Evolutionary conservation across 1,284 basidiomycete species (phyloP), one percentile per base, ranked within the genome.

Genomic region (Inonotus hispidus): DNA sequence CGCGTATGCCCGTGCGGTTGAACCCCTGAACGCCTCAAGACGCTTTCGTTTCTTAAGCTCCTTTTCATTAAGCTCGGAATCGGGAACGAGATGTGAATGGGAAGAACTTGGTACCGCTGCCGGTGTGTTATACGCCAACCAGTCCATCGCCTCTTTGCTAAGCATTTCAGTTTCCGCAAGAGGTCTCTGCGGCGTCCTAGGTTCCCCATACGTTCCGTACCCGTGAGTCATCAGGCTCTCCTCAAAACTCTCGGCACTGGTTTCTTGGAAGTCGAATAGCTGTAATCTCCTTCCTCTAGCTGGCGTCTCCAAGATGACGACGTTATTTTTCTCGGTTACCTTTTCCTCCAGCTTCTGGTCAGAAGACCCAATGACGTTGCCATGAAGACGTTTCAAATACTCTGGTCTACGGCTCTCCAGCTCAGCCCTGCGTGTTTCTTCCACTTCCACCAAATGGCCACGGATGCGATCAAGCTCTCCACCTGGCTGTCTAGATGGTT

Each of bases 191-290:
- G 72, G 70, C 1, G 70, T 71, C 56, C 70, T 65, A 10, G 71
- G 68, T 50, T 72, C 72, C 32, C 61, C 67, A 63, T 70, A 68
- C 32, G 66, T 80, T 1, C 84, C 87, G 69, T 90, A 90, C 11
- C 88, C 87, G 25, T 87, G 85, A 27, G 86, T 87, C 80, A 90
- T 87, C 43, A 90, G 71, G 65, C 86, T 87, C 71, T 90, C 86
- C 68, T 90, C 88, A 66, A 91, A 90, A 68, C 87, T 89, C 72
- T 90, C 88, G 58, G 88, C 88, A 7, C 85, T 87, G 0, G 88
- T 90, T 72, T 88, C 85, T 70, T 88, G 88, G 71, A 91, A 61
- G 46, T 64, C 63, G 54, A 62, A 90, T 37, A 91, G 70, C 65
- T 83, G 84, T 41, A 90, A 72, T 58, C 87, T 76, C 56, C 88